These are phyloP conservation scores for Pyrenophora teres DNA, from an alignment of 2,329 filamentous ascomycete genomes.

Conservation along the genomic window DNA sequence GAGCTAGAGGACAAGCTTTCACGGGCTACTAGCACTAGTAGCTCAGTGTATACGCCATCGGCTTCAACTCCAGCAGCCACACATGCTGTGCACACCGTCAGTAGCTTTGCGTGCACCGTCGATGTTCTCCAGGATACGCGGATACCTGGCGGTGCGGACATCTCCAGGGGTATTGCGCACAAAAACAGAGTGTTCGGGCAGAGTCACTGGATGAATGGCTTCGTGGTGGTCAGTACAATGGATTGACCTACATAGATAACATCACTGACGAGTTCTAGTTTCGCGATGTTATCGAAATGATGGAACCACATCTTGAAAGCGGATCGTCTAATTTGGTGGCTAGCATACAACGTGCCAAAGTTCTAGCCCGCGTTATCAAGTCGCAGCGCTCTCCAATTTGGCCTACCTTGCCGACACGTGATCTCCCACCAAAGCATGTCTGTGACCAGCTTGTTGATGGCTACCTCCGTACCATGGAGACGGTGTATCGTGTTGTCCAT, in stretches of 20 bases:
- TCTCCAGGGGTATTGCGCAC: constrained; percentile 55
- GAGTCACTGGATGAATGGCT: constrained; percentile 61
- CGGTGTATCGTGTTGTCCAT: constrained; percentile 57
- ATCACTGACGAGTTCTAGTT: constrained; percentile 37
- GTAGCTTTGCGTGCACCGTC: constrained; percentile 51
- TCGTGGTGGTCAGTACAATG: constrained; percentile 50
- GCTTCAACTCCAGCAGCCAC: constrained; percentile 26
- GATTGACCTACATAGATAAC: background rate
- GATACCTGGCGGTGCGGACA: constrained; percentile 35
- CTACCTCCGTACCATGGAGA: constrained; percentile 57
- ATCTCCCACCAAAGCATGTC: constrained; percentile 55
- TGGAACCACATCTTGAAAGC: constrained; percentile 51
- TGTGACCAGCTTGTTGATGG: constrained; percentile 56
- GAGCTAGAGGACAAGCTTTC: constrained; percentile 52
- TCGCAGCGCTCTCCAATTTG: constrained; percentile 54
- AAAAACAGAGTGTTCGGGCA: constrained; percentile 63
- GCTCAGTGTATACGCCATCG: constrained; percentile 1
- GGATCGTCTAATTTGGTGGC: constrained; percentile 45
- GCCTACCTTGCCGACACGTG: constrained; percentile 50
- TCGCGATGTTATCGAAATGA: constrained; percentile 51
- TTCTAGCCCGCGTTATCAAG: constrained; percentile 60
- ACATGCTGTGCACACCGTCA: constrained; percentile 44
- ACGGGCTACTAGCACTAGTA: constrained; percentile 11
- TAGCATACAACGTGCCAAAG: constrained; percentile 58
- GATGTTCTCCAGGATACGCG: constrained; percentile 50